Base-by-base conservation (phyloP, 345 rosid genomes). In the Bruguiera gymnorhiza region DNA sequence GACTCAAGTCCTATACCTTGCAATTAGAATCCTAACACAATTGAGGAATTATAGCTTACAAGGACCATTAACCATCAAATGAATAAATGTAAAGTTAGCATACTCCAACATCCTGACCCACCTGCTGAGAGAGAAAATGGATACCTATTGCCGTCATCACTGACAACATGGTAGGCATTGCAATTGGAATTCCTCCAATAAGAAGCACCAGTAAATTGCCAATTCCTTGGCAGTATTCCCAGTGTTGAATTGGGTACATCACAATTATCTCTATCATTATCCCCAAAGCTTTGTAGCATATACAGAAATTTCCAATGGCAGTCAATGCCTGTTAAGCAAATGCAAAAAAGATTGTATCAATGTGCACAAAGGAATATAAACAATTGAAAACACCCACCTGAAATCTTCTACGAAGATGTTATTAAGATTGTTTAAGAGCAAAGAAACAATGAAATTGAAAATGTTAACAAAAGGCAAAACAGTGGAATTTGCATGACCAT, bases 91-190 rank as follows among this genome's bases (percentile, higher is more conserved):
- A 18, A 71, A 29, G 32, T 52, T 26, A 31, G 13, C 39, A 37
- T 43, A 8, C 18, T 51, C 39, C 30, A 18, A 23, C 52, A 60
- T 9, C 29, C 43, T 27, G 52, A 60, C 82, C 43, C 57, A 87
- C 88, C 88, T 87, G 93, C 75, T 70, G 82, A 36, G 92, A 73
- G 52, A 88, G 76, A 37, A 88, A 85, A 65, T 88, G 92, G 29
- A 88, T 84, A 24, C 89, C 92, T 21, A 85, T 86, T 52, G 92
- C 92, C 92, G 86, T 87, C 51, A 89, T 86, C 67, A 87, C 88
- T 11, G 92, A 87, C 10, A 85, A 75, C 51, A 87, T 88, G 20
- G 92, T 87, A 2, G 92, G 92, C 92, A 86, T 87, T 64, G 89
- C 92, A 70, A 85, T 85, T 20, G 92, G 92, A 72, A 87, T 87